Base-by-base conservation (phyloP, 768 basidiomycete genomes). In the Rhodotorula paludigena region DNA sequence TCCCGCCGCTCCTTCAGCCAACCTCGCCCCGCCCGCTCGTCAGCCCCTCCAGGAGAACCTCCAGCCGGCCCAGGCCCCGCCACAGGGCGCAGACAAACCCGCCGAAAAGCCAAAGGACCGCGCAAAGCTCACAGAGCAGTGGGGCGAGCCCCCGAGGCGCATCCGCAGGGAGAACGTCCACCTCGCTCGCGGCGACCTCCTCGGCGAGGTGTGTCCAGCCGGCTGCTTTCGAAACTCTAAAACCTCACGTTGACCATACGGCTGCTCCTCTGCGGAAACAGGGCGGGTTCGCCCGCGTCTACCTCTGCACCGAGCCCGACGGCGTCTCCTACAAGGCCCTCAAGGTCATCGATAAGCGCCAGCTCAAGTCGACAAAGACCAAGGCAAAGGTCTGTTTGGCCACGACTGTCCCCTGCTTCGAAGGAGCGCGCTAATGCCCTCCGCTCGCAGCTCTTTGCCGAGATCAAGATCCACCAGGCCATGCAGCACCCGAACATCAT, bases 251-350 rank as follows among this genome's bases (percentile, higher is more conserved):
- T 30, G 36, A 39, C 53, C 28, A 45, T 21, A 10, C 36, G 16
- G 32, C 35, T 33, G 14, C 32, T 39, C 35, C 6, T 57, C 60
- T 44, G 49, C 28, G 33, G 42, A 1, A 11, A 18, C 49, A 85
- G 83, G 94, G 94, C 73, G 94, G 94, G 1, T 99, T 99, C 77
- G 94, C 94, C 2, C 84, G 93, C 45, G 94, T 99, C 6, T 99
- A 94, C 75, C 90, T 96, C 80, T 89, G 92, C 35, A 66, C 63
- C n/a, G 85, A 86, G 76, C 90, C 92, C 74, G 73, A 82, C 54
- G 87, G 87, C 23, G 78, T 80, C 32, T 56, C 57, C 32, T 81
- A 86, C 44, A 82, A 86, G 58, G 93, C 93, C 18, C 89, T 93
- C 79, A 97, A 99, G 80, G 92, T 96, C 52, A 88, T 99, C 71